Evolutionary conservation across 2,329 filamentous ascomycete species (phyloP), one percentile per base, ranked within the genome.

Genomic region (Periglandula ipomoeae): DNA sequence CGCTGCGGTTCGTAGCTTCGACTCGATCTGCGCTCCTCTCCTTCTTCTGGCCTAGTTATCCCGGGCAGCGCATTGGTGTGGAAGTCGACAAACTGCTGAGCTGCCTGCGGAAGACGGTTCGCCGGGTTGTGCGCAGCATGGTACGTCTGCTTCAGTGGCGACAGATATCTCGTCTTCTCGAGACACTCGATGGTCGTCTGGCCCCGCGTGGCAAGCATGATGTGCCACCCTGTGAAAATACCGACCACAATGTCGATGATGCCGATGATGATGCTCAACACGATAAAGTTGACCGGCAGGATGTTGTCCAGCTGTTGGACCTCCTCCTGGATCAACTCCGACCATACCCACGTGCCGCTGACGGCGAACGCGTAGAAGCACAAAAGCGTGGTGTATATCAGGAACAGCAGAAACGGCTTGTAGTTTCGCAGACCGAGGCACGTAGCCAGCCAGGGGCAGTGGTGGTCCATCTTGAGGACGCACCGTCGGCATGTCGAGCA

Each of bases 381-480:
- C 69, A 95, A 95, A 2, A 95, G 53, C 4, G 85, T 87, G 0
- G 87, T 89, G 65, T 98, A 97, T 49, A 90, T 78, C 23, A 98
- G 74, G 65, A 97, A 98, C 3, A 97, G 76, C 47, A 98, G 66
- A 63, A 98, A 98, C 0, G 90, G 78, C 70, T 98, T 98, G 75
- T 96, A 94, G 69, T 98, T 98, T 61, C 81, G 82, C 55, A 98
- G 73, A 19, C 93, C 93, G 51, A 98, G 87, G 66, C 93, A 98
- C 4, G 89, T 95, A 24, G 93, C 91, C 44, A 98, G 77, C 93
- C 93, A 98, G 15, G 93, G 93, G 65, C 93, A 98, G 70, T 98
- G 93, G 66, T 98, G 93, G 64, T 98, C 93, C 93, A 98, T 98
- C 74, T 98, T 98, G 65, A 98, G 75, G 23, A 98, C 90, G 65